Conservation (phyloP, 2,329 filamentous ascomycete species). For the Boeremia exigua region DNA sequence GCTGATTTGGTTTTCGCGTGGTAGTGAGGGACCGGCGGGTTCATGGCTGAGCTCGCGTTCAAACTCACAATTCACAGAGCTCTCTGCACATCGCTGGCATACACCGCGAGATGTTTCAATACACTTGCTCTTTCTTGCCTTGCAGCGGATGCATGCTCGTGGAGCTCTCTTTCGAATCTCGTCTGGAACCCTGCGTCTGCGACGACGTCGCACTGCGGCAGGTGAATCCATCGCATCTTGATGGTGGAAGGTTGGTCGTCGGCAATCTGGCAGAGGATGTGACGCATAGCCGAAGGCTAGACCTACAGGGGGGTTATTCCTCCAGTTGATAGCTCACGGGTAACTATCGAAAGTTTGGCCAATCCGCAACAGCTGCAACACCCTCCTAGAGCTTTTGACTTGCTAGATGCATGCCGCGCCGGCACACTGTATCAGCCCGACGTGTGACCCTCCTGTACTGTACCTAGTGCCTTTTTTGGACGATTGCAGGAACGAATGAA, state of each 20-base stretch:
- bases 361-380: too few species aligned
- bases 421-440: too few species aligned
- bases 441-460: too few species aligned
- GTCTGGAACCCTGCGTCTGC: conserved; percentile 2
- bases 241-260: background rate
- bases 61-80: background rate
- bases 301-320: too few species aligned
- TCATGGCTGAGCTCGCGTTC: background rate
- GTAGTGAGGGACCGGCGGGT: background rate
- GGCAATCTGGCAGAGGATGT: background rate
- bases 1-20: conserved; percentile 2
- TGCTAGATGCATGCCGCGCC: too few species aligned
- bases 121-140: conserved; percentile 7
- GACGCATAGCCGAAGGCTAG: conserved; percentile 6
- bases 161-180: background rate
- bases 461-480: background rate
- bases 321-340: too few species aligned
- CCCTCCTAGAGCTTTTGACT: too few species aligned
- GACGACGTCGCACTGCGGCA: conserved; percentile 3
- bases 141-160: conserved; percentile 6
- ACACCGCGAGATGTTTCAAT: conserved; percentile 5
- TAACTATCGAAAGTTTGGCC: too few species aligned
- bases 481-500: background rate
- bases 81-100: conserved; percentile 2
- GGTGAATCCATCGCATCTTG: conserved; percentile 7